phyloP scores from a whole-genome alignment of 148 eudicot genomes.

The Linanthus parryae region DNA sequence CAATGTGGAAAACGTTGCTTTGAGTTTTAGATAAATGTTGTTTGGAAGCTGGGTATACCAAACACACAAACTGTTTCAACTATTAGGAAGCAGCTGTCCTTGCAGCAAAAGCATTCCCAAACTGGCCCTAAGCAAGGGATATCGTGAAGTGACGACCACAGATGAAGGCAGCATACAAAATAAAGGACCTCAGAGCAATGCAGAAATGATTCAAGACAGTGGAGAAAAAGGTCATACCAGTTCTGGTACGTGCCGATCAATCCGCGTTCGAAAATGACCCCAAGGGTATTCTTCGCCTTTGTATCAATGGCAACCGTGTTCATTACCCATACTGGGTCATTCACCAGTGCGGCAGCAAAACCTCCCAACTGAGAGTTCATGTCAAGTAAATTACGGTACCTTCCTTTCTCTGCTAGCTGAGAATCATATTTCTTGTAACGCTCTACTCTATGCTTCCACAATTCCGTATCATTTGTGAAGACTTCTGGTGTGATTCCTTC shows the following conservation, averaged over 20 bases:
- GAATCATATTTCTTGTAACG: slow-evolving; percentile 42
- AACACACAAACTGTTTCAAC: too few relatives aligned
- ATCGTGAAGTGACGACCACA: background rate
- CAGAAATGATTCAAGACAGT: background rate
- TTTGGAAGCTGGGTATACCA: too few relatives aligned
- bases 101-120: too few relatives aligned
- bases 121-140: background rate
- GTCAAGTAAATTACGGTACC: slow-evolving; percentile 79
- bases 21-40: too few relatives aligned
- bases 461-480: slow-evolving; percentile 35
- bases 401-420: slow-evolving; percentile 56
- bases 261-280: slow-evolving; percentile 71
- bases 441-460: slow-evolving; percentile 56
- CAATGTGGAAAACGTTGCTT: too few relatives aligned
- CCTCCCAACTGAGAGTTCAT: slow-evolving; percentile 94
- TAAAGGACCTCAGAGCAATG: background rate
- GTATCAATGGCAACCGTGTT: slow-evolving; percentile 76
- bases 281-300: slow-evolving; percentile 58
- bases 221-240: slow-evolving; percentile 39
- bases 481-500: slow-evolving; percentile 45
- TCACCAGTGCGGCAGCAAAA: slow-evolving; percentile 74
- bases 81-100: too few relatives aligned
- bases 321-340: slow-evolving; percentile 92
- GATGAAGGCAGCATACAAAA: background rate
- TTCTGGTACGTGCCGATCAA: slow-evolving; percentile 83